A percentile compares a stretch with the other conserved stretches of the same genome.
Conservation (phyloP, 208 protist species). For the Trypanosoma mega region DNA sequence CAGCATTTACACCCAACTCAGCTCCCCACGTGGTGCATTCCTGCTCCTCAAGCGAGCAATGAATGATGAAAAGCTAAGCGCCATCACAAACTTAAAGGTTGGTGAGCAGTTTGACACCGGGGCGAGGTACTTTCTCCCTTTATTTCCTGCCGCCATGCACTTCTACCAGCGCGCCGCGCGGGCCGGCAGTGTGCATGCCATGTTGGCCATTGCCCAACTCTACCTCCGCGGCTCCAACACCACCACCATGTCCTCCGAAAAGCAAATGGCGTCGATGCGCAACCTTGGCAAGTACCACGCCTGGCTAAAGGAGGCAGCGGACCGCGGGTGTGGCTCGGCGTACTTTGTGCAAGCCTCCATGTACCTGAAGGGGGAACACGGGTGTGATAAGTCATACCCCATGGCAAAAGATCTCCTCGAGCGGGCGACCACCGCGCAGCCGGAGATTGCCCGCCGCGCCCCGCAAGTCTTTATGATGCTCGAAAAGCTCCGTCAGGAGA, state of each 20-base stretch:
- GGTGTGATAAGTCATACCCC: constrained; percentile 63
- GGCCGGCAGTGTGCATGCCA: constrained; percentile 75
- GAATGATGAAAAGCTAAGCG: constrained; percentile 64
- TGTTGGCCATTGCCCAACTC: constrained; percentile 84
- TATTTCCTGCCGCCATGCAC: constrained; percentile 85
- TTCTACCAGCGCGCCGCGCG: constrained; percentile 89
- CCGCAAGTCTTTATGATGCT: constrained; percentile 62
- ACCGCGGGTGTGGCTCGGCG: constrained; percentile 82
- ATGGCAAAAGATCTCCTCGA: constrained; percentile 78
- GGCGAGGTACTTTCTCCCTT: constrained; percentile 74
- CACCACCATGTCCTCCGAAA: constrained; percentile 69
- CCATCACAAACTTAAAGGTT: constrained; percentile 63
- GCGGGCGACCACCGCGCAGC: constrained; percentile 46
- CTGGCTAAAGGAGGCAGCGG: constrained; percentile 83
- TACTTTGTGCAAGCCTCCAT: constrained; percentile 87
- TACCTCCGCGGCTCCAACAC: constrained; percentile 72
- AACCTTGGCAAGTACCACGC: constrained; percentile 73
- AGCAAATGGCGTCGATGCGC: constrained; percentile 59
- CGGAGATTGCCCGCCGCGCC: constrained; percentile 65
- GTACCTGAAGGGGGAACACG: constrained; percentile 85
- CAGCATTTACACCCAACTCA: constrained; percentile 78
- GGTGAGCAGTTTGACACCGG: constrained; percentile 88
- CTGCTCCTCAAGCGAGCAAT: constrained; percentile 77
- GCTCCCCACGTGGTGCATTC: constrained; percentile 63
- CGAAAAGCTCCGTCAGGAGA: constrained; percentile 62